These are phyloP conservation scores for Mesembryanthemum crystallinum DNA, from an alignment of 148 eudicot species.

Conservation along the genomic window DNA sequence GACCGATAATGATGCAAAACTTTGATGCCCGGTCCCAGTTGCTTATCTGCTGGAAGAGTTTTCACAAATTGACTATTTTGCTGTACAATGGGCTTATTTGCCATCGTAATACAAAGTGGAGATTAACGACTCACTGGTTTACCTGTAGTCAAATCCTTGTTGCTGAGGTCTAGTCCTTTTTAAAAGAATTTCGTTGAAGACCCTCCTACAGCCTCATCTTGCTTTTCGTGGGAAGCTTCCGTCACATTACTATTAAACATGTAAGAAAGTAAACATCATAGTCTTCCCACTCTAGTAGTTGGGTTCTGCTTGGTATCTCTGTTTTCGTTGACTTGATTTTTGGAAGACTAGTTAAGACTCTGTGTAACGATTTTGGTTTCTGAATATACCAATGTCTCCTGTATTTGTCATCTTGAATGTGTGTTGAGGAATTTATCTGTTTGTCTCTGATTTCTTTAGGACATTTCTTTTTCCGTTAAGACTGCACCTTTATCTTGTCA, in stretches of 20 bases:
- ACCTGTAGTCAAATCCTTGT: neutral
- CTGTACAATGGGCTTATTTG: no score
- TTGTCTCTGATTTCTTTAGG: no score
- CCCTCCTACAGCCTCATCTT: neutral
- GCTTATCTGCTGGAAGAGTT: neutral
- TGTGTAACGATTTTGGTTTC: neutral
- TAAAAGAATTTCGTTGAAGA: neutral
- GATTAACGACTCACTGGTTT: neutral
- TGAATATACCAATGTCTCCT: no score
- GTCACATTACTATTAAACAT: neutral
- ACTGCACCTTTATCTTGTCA: neutral
- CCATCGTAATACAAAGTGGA: neutral
- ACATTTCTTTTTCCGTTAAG: no score
- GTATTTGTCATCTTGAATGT: no score
- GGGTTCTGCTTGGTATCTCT: neutral
- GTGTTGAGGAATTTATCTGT: no score
- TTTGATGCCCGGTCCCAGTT: neutral
- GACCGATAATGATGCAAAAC: neutral
- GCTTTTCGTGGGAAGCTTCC: neutral
- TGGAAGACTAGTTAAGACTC: neutral
- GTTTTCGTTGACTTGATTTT: neutral
- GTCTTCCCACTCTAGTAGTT: neutral
- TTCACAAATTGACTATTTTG: no score
- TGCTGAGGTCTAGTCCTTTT: neutral
- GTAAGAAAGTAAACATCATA: neutral